These are phyloP conservation scores for Plantago rigida DNA, from an alignment of 305 asterid genomes.

Conservation along the genomic window DNA sequence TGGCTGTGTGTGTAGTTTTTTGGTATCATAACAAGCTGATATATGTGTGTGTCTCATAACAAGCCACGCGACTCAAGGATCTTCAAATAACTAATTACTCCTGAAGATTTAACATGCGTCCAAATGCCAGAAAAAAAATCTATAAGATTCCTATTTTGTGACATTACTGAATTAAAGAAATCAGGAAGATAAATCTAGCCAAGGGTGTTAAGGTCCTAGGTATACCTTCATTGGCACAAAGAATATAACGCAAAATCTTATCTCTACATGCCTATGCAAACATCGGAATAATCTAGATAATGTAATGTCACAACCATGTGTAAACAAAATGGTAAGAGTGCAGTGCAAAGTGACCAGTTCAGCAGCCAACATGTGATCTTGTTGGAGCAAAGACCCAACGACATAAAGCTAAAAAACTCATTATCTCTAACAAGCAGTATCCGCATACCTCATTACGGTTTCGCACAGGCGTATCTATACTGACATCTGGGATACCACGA, in stretches of 20 bases:
- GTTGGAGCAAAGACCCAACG: neutral
- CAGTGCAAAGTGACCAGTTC: neutral
- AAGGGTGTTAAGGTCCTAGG: conserved; percentile 8
- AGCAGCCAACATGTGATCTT: neutral
- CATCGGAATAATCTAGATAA: conserved; percentile 3
- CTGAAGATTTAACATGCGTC: neutral
- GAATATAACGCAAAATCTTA: conserved; percentile 8
- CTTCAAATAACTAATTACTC: conserved; percentile 6
- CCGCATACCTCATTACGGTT: conserved; percentile 46
- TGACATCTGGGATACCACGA: conserved; percentile 90
- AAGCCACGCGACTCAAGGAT: neutral
- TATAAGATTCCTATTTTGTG: neutral
- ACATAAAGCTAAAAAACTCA: conserved; percentile 8
- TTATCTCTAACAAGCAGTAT: neutral
- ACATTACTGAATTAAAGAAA: conserved; percentile 6
- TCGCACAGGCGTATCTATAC: conserved; percentile 52
- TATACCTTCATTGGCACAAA: neutral
- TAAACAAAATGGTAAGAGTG: conserved; percentile 9
- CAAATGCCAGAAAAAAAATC: conserved; percentile 12
- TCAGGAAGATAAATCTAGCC: conserved; percentile 14
- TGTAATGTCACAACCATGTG: conserved; percentile 2
- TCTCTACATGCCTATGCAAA: conserved; percentile 5
- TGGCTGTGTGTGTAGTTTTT: too few species aligned
- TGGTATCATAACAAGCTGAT: too few species aligned
- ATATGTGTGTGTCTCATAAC: too few species aligned